Evolutionary conservation across 2,329 filamentous ascomycete genomes (phyloP).

Genomic region (Alternaria sp.): DNA sequence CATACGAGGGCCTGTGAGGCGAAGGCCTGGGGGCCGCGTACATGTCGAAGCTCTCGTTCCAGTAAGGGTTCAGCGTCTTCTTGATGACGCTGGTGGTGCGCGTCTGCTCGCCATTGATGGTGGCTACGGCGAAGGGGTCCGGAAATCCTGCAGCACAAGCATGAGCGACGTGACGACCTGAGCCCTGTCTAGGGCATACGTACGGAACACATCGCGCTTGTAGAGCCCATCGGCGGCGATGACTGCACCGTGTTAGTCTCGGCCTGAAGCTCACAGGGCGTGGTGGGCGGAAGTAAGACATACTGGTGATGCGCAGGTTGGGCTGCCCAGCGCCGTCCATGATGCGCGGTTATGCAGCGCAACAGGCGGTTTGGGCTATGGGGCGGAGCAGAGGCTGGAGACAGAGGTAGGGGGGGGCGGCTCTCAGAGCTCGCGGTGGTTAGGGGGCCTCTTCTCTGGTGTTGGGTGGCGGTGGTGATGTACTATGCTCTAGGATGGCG

Average conservation of each 20-base stretch:
- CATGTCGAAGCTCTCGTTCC: slow-evolving; percentile 99
- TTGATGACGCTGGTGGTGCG: slow-evolving; percentile 98
- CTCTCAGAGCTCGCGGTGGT: slow-evolving; percentile 45
- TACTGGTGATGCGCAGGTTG: slow-evolving; percentile 94
- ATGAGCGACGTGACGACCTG: slow-evolving; percentile 40
- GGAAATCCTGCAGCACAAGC: slow-evolving; percentile 75
- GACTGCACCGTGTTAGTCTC: slow-evolving; percentile 65
- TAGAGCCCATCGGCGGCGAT: slow-evolving; percentile 98
- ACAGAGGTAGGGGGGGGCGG: slow-evolving; percentile 27
- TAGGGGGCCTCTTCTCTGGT: slow-evolving; percentile 12
- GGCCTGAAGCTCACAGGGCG: slow-evolving; percentile 9
- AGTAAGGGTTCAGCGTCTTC: slow-evolving; percentile 98
- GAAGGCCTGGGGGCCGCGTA: slow-evolving; percentile 59
- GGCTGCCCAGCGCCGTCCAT: slow-evolving; percentile 65
- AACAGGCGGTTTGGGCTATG: neutral
- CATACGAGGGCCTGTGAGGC: slow-evolving; percentile 12
- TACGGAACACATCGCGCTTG: slow-evolving; percentile 99
- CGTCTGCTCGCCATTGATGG: slow-evolving; percentile 96
- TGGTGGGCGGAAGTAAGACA: slow-evolving; percentile 44
- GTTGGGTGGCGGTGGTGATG: slow-evolving; percentile 12
- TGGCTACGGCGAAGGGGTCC: slow-evolving; percentile 96
- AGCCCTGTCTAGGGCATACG: slow-evolving; percentile 52
- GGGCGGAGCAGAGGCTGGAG: neutral
- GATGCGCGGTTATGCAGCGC: slow-evolving; percentile 30
- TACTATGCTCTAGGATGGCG: neutral